phyloP scores from a whole-genome alignment of 1,284 basidiomycete genomes.

The Quambalaria eucalypti region DNA sequence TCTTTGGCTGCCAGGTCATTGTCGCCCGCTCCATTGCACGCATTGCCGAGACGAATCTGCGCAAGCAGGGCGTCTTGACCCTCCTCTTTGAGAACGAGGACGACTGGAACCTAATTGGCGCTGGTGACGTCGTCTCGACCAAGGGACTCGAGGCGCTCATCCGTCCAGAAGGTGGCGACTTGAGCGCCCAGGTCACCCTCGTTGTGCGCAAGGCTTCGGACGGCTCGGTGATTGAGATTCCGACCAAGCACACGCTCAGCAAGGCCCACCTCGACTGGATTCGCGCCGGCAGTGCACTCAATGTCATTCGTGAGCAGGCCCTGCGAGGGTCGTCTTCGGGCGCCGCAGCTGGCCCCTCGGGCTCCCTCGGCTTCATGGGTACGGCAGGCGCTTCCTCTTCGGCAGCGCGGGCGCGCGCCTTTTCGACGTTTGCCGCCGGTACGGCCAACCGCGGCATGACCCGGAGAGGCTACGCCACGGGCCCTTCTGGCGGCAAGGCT shows the following conservation, averaged over 20 bases:
- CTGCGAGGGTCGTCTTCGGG: slow-evolving; percentile 1
- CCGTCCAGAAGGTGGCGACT: slow-evolving; percentile 26
- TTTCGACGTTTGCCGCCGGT: slow-evolving; percentile 1
- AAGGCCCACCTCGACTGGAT: slow-evolving; percentile 43
- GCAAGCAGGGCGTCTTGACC: slow-evolving; percentile 45
- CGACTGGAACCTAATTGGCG: slow-evolving; percentile 34
- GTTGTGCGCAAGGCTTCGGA: slow-evolving; percentile 37
- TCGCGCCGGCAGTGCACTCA: slow-evolving; percentile 43
- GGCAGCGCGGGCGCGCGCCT: slow-evolving; percentile 2
- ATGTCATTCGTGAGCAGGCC: slow-evolving; percentile 39
- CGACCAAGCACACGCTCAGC: slow-evolving; percentile 38
- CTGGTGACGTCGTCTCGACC: slow-evolving; percentile 42
- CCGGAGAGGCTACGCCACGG: slow-evolving; percentile 23
- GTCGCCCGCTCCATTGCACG: slow-evolving; percentile 54
- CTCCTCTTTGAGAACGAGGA: slow-evolving; percentile 44
- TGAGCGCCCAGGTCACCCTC: slow-evolving; percentile 35
- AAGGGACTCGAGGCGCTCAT: slow-evolving; percentile 38
- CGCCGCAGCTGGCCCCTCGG: background rate
- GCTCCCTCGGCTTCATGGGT: slow-evolving; percentile 6
- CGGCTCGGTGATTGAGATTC: slow-evolving; percentile 37
- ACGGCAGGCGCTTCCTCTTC: slow-evolving; percentile 12
- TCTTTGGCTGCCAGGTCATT: slow-evolving; percentile 61
- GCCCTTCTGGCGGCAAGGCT: slow-evolving; percentile 4
- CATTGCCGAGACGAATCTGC: slow-evolving; percentile 58
- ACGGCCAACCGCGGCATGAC: background rate